Evolutionary conservation across 2,329 filamentous ascomycete species (phyloP), one percentile per base, ranked within the genome.

Genomic region (Huntiella moniliformis): DNA sequence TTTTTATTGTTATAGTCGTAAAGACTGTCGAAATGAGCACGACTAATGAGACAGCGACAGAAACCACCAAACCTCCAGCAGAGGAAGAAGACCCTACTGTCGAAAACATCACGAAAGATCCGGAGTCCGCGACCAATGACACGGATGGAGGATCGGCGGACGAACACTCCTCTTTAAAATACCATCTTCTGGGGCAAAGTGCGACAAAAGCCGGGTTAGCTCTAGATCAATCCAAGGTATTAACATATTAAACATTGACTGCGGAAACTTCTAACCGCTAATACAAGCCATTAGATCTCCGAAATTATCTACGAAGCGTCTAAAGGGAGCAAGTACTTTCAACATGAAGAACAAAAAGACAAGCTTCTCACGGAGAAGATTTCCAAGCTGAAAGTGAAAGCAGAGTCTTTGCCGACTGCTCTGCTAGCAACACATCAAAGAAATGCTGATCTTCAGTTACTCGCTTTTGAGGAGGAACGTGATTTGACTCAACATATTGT

Each of bases 251-350:
- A 28, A 37, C 16, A 22, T 8, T 12, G 11, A 12, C n/a, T 39
- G 7, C 12, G 10, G 10, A 10, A 39, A 10, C 13, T 28, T 10
- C 15, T 10, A 44, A 22, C 11, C 18, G 22, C 22, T 28, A 28
- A 28, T 28, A 36, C 22, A 35, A 38, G 10, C 13, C 8, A 7
- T 22, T 22, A 80, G 77, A 86, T 98, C 42, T 92, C 87, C 2
- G 87, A 96, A 55, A 79, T 96, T 54, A 98, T 98, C 50, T 96
- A 95, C 63, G 85, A 93, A 60, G 86, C 87, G 8, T 95, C 86
- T 12, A 95, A 92, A 58, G 91, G 91, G 41, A 93, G 85, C 53
- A 95, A 94, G 59, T 98, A 80, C 65, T 98, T 96, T 70, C 83
- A 80, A 54, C 84, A 87, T 50, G 91, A 98, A 60, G 81, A 94